A percentile compares a stretch with the other conserved stretches of the same genome.
Conservation (phyloP, 169 alveolate genomes). For the Eimeria sp. region DNA sequence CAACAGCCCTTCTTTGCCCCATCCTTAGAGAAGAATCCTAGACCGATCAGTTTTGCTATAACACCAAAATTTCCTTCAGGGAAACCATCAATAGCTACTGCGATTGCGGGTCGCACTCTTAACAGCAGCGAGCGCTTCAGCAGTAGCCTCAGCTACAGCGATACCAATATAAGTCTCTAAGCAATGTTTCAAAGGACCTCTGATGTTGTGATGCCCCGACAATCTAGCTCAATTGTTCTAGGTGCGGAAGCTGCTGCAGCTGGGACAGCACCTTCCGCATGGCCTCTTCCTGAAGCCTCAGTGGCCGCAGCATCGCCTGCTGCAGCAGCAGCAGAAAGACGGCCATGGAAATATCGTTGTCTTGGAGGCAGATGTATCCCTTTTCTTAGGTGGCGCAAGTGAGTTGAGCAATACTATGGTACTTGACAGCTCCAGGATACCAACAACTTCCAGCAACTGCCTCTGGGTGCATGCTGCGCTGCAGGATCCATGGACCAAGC, state of each 20-base stretch:
- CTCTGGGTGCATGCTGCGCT: not conserved
- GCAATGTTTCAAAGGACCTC: not conserved
- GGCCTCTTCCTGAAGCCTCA: not conserved
- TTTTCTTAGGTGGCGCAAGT: slow-evolving; percentile 14
- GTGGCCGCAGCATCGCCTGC: slow-evolving; percentile 19
- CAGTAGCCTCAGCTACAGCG: slow-evolving; percentile 1
- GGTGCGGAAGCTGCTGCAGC: not conserved
- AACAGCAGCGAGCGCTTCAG: not conserved
- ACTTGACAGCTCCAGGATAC: too few species aligned
- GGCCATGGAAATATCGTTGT: not conserved
- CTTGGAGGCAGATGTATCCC: slow-evolving; percentile 24
- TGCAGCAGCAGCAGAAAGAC: not conserved
- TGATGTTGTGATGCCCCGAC: not conserved
- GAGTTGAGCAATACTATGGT: not conserved
- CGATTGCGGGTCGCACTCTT: not conserved
- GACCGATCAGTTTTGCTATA: not conserved
- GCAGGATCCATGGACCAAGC: slow-evolving; percentile 4
- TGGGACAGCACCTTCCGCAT: not conserved
- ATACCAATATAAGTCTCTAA: not conserved
- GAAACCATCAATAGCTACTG: not conserved
- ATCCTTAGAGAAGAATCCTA: not conserved
- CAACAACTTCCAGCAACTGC: not conserved
- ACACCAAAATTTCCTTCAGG: not conserved
- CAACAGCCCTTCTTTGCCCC: not conserved
- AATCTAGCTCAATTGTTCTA: not conserved